Evolutionary conservation across 1,284 basidiomycete genomes (phyloP), one percentile per base, ranked within the genome.

Genomic region (Ustilago sp.): DNA sequence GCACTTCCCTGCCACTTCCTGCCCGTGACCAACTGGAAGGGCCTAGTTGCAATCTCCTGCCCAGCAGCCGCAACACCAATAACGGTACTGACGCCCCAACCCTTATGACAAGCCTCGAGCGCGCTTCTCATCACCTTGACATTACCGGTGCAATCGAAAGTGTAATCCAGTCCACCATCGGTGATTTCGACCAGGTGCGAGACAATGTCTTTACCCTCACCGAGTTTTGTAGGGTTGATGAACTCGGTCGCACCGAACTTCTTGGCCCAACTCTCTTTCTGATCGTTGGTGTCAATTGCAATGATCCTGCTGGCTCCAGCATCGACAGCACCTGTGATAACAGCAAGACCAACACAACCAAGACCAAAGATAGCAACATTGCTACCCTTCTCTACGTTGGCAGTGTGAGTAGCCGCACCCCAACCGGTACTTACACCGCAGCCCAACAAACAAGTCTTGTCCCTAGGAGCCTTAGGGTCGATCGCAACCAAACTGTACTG

Each of bases 241-340:
- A 98, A 99, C 54, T 99, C 95, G 56, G 92, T 94, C n/a, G 96
- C 97, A 69, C 96, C 96, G 86, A 99, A 96, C 88, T 94, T 93
- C 86, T 89, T 90, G 4, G 95, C 94, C 94, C 94, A 96, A 4
- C 34, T 7, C 53, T 80, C 6, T 89, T 87, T 88, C 93, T 91
- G 88, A 95, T 98, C 71, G 89, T 98, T 98, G 71, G 91, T 92
- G 87, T 99, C 97, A 73, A 99, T 87, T 3, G 95, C 96, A 80
- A 99, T 95, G 87, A 99, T 90, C 71, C 93, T 92, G 72, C 91
- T 90, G 36, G 94, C 94, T 66, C 92, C 92, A 78, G 94, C 92
- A 57, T 90, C 88, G 35, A 90, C 88, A 32, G 94, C 91, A 31
- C 95, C 95, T 74, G 78, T 71, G 54, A 84, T 74, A 74, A 94